Conservation (phyloP, 1,284 basidiomycete genomes). For the Tilletia horrida region DNA sequence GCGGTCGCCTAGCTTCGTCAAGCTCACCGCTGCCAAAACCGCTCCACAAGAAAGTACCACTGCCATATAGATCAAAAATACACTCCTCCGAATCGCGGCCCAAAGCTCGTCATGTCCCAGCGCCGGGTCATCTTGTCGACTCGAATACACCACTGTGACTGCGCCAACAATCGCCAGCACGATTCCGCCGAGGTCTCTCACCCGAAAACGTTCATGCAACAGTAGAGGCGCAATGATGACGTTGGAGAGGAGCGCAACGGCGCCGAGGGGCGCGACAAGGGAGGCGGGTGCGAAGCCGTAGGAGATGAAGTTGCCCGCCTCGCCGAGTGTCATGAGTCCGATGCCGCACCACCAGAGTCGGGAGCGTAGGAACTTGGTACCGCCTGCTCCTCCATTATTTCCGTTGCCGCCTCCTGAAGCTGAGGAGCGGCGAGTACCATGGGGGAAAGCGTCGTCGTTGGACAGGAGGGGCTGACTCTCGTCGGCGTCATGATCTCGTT, state of each 20-base stretch:
- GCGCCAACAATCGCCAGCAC: constrained; percentile 49
- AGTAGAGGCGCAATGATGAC: constrained; percentile 88
- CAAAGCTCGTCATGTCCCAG: constrained; percentile 40
- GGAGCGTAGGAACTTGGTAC: constrained; percentile 43
- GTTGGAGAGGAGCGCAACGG: constrained; percentile 79
- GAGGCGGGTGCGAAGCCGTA: constrained; percentile 86
- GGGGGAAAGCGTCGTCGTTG: no score
- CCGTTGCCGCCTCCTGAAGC: no score
- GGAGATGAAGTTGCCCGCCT: constrained; percentile 77
- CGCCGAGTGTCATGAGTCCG: constrained; percentile 82
- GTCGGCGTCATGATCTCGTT: constrained; percentile 16
- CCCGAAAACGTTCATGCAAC: constrained; percentile 57
- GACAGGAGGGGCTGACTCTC: constrained; percentile 17
- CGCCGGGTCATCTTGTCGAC: constrained; percentile 58
- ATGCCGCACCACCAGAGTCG: constrained; percentile 92
- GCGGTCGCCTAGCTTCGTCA: constrained; percentile 66
- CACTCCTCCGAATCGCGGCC: constrained; percentile 36
- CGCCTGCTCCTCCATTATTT: no score
- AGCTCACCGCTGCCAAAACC: constrained; percentile 32
- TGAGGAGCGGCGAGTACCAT: no score
- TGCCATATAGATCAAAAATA: constrained; percentile 45
- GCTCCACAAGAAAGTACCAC: constrained; percentile 27
- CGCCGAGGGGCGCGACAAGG: constrained; percentile 90
- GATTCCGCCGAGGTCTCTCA: constrained; percentile 78
- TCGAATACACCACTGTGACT: constrained; percentile 71